Evolutionary conservation across 106 monocot species (phyloP).

Genomic region (Dendrobium officinale): DNA sequence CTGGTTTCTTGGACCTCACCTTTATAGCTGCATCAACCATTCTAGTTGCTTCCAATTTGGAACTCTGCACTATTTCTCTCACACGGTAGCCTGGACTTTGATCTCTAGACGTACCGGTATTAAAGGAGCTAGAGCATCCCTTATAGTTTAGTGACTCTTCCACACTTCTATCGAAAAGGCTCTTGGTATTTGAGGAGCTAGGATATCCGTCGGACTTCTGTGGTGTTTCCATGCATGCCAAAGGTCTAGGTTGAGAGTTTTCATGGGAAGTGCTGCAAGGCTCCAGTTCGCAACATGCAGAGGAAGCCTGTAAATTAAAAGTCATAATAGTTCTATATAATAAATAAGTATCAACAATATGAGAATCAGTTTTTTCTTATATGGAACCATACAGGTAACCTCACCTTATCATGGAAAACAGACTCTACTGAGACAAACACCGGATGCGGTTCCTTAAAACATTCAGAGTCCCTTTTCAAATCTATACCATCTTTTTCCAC

Average conservation of each 20-base stretch:
- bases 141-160: background rate
- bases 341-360: too few relatives aligned
- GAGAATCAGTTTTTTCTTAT: background rate
- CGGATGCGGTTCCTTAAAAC: background rate
- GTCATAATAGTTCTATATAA: too few relatives aligned
- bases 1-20: background rate
- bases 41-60: background rate
- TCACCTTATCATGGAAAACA: background rate
- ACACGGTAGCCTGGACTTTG: background rate
- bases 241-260: background rate
- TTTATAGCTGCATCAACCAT: constrained; percentile 5
- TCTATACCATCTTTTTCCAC: background rate
- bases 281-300: background rate
- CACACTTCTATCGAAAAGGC: background rate
- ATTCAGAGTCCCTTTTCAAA: background rate
- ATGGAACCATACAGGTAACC: background rate
- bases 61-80: background rate
- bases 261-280: background rate
- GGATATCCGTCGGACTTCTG: background rate
- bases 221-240: constrained; percentile 2
- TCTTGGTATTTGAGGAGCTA: background rate
- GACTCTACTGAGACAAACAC: background rate
- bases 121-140: background rate
- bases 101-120: background rate
- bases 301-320: background rate